Evolutionary conservation across 805 yeast species (phyloP).

Genomic region (Hanseniaspora clermontiae): DNA sequence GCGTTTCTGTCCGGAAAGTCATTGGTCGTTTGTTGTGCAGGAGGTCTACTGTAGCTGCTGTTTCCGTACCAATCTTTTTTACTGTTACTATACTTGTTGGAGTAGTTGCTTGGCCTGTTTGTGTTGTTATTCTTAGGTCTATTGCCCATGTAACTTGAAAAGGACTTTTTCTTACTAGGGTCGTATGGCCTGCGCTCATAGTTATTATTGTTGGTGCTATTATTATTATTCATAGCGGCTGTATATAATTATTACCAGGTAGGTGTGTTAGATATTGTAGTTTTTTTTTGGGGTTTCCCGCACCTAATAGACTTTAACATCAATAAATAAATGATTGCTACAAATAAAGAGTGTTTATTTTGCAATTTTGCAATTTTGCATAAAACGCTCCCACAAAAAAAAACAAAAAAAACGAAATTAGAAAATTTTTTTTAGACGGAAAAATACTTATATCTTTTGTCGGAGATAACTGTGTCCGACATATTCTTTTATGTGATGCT

Average conservation of each 20-base stretch:
- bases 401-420: not conserved
- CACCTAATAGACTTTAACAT: not conserved
- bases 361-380: not conserved
- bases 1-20: conserved; percentile 11
- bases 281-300: not conserved
- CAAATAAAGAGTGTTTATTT: not conserved
- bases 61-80: not conserved
- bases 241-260: not conserved
- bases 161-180: conserved; percentile 1
- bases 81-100: not conserved
- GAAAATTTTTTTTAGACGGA: not conserved
- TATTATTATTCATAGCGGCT: not conserved
- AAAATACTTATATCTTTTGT: too few species aligned
- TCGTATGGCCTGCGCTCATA: conserved; percentile 9
- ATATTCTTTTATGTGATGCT: not conserved
- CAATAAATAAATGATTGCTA: too few species aligned
- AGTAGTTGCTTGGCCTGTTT: not conserved
- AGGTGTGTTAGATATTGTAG: not conserved
- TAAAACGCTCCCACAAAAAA: not conserved
- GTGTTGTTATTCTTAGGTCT: not conserved
- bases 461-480: not conserved
- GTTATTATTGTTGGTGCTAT: not conserved
- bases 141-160: conserved; percentile 2
- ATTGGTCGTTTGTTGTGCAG: not conserved
- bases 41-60: too few species aligned